These are phyloP conservation scores for Purpureocillium takamizusanense DNA, from an alignment of 2,329 filamentous ascomycete genomes.

Conservation along the genomic window DNA sequence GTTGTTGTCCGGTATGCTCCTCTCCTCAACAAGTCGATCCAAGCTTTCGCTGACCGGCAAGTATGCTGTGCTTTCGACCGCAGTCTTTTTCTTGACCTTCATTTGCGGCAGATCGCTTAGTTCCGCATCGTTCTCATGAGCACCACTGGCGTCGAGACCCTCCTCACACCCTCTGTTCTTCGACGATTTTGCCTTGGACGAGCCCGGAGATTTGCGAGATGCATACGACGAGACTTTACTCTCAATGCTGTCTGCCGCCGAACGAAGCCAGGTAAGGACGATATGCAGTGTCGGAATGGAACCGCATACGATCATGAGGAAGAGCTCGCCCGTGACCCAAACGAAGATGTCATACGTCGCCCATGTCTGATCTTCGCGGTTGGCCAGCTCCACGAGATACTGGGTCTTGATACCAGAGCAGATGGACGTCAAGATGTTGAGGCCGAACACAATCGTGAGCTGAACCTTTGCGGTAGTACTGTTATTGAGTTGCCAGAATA, in stretches of 20 bases:
- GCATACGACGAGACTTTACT: slow-evolving; percentile 1
- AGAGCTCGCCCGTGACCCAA: slow-evolving; percentile 13
- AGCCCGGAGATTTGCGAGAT: background rate
- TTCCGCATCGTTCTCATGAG: slow-evolving; percentile 2
- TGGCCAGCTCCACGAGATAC: slow-evolving; percentile 10
- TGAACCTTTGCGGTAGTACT: slow-evolving; percentile 69
- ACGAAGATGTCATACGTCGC: slow-evolving; percentile 12
- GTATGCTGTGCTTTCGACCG: slow-evolving; percentile 4
- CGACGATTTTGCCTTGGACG: slow-evolving; percentile 1
- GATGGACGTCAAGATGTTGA: slow-evolving; percentile 13
- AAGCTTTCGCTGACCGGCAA: slow-evolving; percentile 1
- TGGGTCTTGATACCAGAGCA: slow-evolving; percentile 15
- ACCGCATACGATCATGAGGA: slow-evolving; percentile 14
- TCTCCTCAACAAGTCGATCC: slow-evolving; percentile 7
- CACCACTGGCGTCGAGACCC: no score
- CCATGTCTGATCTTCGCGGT: slow-evolving; percentile 13
- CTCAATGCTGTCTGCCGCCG: slow-evolving; percentile 1
- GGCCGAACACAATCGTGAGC: slow-evolving; percentile 28
- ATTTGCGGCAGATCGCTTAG: slow-evolving; percentile 7
- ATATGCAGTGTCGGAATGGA: slow-evolving; percentile 10
- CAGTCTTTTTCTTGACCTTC: slow-evolving; percentile 9
- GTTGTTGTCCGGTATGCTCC: slow-evolving; percentile 1
- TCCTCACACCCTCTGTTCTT: no score
- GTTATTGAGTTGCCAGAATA: slow-evolving; percentile 66
- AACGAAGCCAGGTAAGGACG: slow-evolving; percentile 7